A percentile compares a stretch with the other conserved stretches of the same genome.
phyloP scores from a whole-genome alignment of 352 stramenopile species.

The Globisporangium nunn region DNA sequence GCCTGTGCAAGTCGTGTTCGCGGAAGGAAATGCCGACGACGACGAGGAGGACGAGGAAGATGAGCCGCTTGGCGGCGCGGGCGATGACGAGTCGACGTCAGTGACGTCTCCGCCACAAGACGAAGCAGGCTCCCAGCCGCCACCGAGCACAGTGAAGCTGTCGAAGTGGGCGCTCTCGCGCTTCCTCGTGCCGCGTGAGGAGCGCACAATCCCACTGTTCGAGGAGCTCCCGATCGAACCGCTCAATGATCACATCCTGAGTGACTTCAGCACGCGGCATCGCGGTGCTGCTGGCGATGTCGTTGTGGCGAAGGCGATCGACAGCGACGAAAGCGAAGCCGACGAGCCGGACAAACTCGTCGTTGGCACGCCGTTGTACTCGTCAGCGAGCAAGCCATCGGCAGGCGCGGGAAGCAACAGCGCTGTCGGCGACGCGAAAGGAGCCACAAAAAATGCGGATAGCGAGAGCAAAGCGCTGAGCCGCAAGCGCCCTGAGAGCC shows the following conservation, averaged over 20 bases:
- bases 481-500: slow-evolving; percentile 50
- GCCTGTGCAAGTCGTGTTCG: slow-evolving; percentile 12
- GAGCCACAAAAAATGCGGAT: slow-evolving; percentile 18
- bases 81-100: slow-evolving; percentile 1
- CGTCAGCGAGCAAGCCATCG: slow-evolving; percentile 6
- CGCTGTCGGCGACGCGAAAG: slow-evolving; percentile 5
- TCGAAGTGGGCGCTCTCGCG: slow-evolving; percentile 66
- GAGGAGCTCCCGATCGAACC: slow-evolving; percentile 67
- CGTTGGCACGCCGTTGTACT: slow-evolving; percentile 50
- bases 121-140: neutral
- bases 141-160: slow-evolving; percentile 21
- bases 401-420: neutral
- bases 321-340: slow-evolving; percentile 17
- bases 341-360: slow-evolving; percentile 26
- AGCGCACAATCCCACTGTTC: slow-evolving; percentile 41
- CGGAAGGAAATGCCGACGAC: slow-evolving; percentile 8
- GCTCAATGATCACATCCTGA: slow-evolving; percentile 82
- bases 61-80: slow-evolving; percentile 16
- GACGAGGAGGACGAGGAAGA: slow-evolving; percentile 15
- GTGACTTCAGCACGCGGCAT: slow-evolving; percentile 70
- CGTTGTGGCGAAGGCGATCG: slow-evolving; percentile 36
- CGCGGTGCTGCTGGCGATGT: slow-evolving; percentile 43
- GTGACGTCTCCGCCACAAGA: slow-evolving; percentile 1
- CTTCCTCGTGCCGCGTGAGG: slow-evolving; percentile 53
- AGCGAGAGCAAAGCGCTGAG: slow-evolving; percentile 20